Percentiles rank a stretch among this genome's conserved stretches.
These are phyloP conservation scores for Curvularia verruculosa DNA, from an alignment of 2,329 filamentous ascomycete genomes.

Conservation along the genomic window DNA sequence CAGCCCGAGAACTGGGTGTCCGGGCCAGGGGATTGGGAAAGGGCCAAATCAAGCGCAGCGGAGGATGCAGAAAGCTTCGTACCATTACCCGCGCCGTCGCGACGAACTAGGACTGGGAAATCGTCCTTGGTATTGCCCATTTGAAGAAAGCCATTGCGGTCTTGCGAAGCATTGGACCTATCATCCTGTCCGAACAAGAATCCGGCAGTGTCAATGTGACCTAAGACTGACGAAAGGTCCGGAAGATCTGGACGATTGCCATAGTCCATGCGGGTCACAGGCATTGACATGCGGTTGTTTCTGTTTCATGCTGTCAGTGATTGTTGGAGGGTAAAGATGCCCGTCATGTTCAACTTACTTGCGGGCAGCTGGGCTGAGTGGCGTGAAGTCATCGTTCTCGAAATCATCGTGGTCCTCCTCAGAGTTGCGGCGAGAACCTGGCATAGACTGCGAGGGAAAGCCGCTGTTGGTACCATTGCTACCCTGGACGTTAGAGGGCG, in stretches of 20 bases:
- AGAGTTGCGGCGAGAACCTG: conserved; percentile 85
- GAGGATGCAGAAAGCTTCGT: conserved; percentile 79
- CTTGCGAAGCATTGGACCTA: conserved; percentile 63
- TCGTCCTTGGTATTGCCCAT: conserved; percentile 78
- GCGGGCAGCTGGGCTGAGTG: conserved; percentile 42
- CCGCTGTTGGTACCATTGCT: conserved; percentile 53
- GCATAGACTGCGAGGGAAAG: conserved; percentile 82
- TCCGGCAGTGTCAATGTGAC: conserved; percentile 82
- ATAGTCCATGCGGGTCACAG: conserved; percentile 74
- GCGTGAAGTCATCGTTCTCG: conserved; percentile 70
- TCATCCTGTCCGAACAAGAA: conserved; percentile 81
- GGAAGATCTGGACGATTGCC: conserved; percentile 62
- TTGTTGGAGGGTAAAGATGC: conserved; percentile 11
- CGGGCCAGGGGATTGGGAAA: conserved; percentile 69
- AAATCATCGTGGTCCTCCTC: conserved; percentile 84
- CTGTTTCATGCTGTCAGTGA: conserved; percentile 53
- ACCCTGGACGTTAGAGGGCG: conserved; percentile 58
- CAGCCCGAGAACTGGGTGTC: conserved; percentile 64
- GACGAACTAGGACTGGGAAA: conserved; percentile 82
- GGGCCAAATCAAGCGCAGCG: conserved; percentile 78
- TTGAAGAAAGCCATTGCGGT: conserved; percentile 72
- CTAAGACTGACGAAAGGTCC: conserved; percentile 62
- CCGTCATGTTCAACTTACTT: conserved; percentile 40
- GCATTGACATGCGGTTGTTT: conserved; percentile 92
- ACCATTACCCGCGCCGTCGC: conserved; percentile 61